Evolutionary conservation across 352 stramenopile species (phyloP).

Genomic region (Phytophthora citricola): DNA sequence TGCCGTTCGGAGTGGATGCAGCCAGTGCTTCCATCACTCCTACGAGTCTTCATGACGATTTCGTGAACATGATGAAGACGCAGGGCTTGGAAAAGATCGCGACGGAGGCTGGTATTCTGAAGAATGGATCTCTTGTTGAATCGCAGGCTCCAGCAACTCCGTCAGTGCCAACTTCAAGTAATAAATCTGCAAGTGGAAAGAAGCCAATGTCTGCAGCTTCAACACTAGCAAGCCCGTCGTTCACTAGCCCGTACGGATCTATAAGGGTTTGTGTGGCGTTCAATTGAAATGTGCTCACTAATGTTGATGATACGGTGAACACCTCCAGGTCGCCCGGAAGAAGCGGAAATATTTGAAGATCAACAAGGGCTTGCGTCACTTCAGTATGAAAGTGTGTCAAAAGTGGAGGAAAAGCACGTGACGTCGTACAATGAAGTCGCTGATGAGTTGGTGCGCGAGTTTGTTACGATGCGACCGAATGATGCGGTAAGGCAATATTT

Average conservation of each 20-base stretch:
- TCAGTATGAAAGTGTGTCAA: conserved; percentile 96
- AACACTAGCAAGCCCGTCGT: conserved; percentile 48
- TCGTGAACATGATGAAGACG: conserved; percentile 88
- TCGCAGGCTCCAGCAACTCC: conserved; percentile 41
- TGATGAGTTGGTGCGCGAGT: conserved; percentile 93
- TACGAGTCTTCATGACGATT: conserved; percentile 87
- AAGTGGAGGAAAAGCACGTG: conserved; percentile 96
- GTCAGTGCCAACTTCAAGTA: conserved; percentile 2
- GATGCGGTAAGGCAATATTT: conserved; percentile 50
- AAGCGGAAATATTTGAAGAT: conserved; percentile 87
- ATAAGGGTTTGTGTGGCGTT: background rate
- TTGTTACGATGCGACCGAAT: conserved; percentile 85
- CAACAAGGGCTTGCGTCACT: conserved; percentile 94
- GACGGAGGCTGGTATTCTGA: conserved; percentile 78
- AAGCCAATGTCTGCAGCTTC: conserved; percentile 15
- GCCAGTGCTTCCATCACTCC: conserved; percentile 50
- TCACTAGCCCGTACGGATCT: conserved; percentile 65
- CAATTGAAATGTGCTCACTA: background rate
- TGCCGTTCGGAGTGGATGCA: conserved; percentile 51
- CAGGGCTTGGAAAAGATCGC: conserved; percentile 86
- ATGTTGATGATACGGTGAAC: conserved; percentile 13
- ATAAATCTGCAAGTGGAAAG: conserved; percentile 18
- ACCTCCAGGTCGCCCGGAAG: conserved; percentile 61
- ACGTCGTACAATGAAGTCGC: conserved; percentile 97
- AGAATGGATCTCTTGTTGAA: conserved; percentile 73